Base-by-base conservation (phyloP, 306 rosid species). In the Spatholobus suberectus region DNA sequence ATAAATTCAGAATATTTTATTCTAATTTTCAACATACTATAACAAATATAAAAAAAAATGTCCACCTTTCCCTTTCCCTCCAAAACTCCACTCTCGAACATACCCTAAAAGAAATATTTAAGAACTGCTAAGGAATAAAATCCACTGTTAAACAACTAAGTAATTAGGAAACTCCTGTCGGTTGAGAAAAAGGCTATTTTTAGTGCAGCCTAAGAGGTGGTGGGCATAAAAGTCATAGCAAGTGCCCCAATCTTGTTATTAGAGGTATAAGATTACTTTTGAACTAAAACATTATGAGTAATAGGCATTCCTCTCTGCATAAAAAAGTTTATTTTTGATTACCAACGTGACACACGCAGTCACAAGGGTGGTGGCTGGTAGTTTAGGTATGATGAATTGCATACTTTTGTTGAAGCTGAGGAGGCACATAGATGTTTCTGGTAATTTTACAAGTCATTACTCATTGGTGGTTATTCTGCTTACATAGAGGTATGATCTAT, bases 251-350 rank as follows among this genome's bases (percentile, higher is more conserved):
- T 26, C 23, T 21, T 23, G 54, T 27, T 35, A 32, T n/a, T 51
- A 73, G 68, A 57, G 54, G 55, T 4, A 38, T 40, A 75, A 75
- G 9, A 35, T 54, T 15, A 35, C 52, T 21, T 75, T 74, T n/a
- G 52, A 55, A 75, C 59, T 13, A 24, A 21, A 75, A 35, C 37
- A 12, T 55, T 75, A 44, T n/a, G 67, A 52, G 21, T 18, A 69
- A 18, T 18, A 34, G 32, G 2, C 67, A 49, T 18, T 34, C 32
- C 20, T 49, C 40, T 70, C 23, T 73, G 44, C 12, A 35, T 34
- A 51, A 41, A 68, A 52, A 11, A 24, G 24, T 10, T 52, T 21
- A 37, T 8, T 34, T 51, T 34, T 35, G 34, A 49, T 73, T 52
- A 52, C 66, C 34, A 32, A 5, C 15, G 55, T 49, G 20, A 17